Evolutionary conservation across 1,284 basidiomycete genomes (phyloP).

Genomic region (Heterobasidion parviporum): DNA sequence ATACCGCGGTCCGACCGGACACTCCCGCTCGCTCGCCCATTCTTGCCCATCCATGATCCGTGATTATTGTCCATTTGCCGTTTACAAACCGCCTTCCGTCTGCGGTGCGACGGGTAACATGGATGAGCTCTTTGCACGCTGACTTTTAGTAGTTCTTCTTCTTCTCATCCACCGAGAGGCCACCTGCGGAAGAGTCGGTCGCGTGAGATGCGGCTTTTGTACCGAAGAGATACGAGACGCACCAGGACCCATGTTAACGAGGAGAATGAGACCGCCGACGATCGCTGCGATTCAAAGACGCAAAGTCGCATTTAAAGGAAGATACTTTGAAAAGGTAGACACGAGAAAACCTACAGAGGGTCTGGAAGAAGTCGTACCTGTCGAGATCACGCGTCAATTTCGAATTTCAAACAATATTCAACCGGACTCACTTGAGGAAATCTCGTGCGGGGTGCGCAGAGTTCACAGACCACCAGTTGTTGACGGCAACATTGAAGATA

Average conservation of each 20-base stretch:
- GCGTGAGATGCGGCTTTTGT: constrained; percentile 6
- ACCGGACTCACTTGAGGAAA: constrained; percentile 77
- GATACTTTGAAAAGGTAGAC: not conserved
- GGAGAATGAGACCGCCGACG: constrained; percentile 92
- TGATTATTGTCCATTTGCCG: too few relatives aligned
- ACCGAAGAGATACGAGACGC: constrained; percentile 12
- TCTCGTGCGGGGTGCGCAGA: constrained; percentile 91
- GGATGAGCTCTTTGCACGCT: too few relatives aligned
- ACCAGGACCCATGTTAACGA: constrained; percentile 98
- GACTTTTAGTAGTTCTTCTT: constrained; percentile 81
- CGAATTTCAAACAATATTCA: not conserved
- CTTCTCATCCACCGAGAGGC: constrained; percentile 97
- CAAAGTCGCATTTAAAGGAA: constrained; percentile 4
- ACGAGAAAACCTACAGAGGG: constrained; percentile 57
- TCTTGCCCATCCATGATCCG: not conserved
- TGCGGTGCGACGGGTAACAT: too few relatives aligned
- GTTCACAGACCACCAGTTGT: constrained; percentile 99
- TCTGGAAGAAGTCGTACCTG: constrained; percentile 93
- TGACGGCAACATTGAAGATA: constrained; percentile 95
- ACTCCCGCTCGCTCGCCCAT: not conserved
- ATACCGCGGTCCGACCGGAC: not conserved
- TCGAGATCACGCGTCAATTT: constrained; percentile 9
- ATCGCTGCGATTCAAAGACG: constrained; percentile 56
- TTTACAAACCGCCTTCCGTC: too few relatives aligned
- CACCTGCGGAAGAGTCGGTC: constrained; percentile 40